Evolutionary conservation across 306 rosid genomes (phyloP).

Genomic region (Vigna trinervia): DNA sequence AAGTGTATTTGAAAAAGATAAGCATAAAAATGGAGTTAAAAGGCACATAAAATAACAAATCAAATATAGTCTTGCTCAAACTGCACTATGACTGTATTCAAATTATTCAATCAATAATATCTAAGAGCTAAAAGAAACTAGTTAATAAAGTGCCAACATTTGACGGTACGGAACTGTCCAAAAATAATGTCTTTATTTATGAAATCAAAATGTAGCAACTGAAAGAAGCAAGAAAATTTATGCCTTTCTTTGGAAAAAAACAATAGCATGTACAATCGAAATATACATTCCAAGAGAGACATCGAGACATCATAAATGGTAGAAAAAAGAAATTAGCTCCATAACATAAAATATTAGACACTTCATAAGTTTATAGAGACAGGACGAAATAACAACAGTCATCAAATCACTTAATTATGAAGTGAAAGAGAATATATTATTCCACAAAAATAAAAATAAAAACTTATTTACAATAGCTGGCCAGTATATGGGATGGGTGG

Average conservation of each 20-base stretch:
- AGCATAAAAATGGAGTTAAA: conserved; percentile 2
- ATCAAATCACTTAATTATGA: not conserved
- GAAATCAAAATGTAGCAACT: not conserved
- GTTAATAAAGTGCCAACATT: not conserved
- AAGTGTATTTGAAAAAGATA: conserved; percentile 23
- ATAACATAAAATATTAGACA: no score
- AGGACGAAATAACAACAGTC: not conserved
- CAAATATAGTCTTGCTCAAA: conserved; percentile 33
- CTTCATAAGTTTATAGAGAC: not conserved
- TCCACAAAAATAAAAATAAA: no score
- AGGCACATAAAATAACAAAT: conserved; percentile 30
- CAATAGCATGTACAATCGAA: not conserved
- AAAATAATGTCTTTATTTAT: conserved; percentile 19
- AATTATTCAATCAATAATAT: conserved; percentile 3
- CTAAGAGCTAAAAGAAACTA: conserved; percentile 16
- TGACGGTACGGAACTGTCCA: not conserved
- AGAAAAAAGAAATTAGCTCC: not conserved
- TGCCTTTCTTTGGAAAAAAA: not conserved
- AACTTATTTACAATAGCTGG: not conserved
- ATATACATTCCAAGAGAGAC: conserved; percentile 2
- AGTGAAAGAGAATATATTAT: not conserved
- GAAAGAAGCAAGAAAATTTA: conserved; percentile 19
- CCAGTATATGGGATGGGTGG: not conserved
- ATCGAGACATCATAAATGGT: conserved; percentile 2
- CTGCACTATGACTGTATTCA: conserved; percentile 15